Evolutionary conservation across 345 rosid species (phyloP).

Genomic region (Eucalyptus shirleyi): DNA sequence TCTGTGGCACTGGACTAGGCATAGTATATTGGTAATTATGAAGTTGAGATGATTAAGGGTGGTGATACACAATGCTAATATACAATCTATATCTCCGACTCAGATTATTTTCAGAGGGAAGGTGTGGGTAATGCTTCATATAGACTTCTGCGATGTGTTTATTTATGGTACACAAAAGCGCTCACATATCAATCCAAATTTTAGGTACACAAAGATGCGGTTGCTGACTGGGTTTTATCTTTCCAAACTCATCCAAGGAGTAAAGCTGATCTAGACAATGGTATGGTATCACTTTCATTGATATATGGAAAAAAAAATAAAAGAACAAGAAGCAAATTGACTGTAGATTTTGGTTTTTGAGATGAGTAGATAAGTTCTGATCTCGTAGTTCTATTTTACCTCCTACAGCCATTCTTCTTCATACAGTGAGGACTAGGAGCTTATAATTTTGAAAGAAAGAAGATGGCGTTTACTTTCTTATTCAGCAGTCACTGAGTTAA

Average conservation of each 20-base stretch:
- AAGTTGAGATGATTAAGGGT: not conserved
- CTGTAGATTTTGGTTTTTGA: not conserved
- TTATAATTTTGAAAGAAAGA: not conserved
- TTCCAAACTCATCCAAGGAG: conserved; percentile 51
- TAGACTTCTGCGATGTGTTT: not conserved
- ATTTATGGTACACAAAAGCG: not conserved
- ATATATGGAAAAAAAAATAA: not conserved
- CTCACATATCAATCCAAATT: not conserved
- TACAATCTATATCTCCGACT: not conserved
- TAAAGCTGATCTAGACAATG: conserved; percentile 26
- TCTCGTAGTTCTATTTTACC: not conserved
- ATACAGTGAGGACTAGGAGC: not conserved
- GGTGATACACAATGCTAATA: not conserved
- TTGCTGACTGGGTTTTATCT: conserved; percentile 71
- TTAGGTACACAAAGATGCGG: conserved; percentile 35
- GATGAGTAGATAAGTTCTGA: not conserved
- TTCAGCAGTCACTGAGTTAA: not conserved
- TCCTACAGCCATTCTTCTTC: not conserved
- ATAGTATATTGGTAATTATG: not conserved
- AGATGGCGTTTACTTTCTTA: not conserved
- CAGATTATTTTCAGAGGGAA: not conserved
- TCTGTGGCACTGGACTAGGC: not conserved
- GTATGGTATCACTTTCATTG: conserved; percentile 13
- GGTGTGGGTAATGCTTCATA: not conserved
- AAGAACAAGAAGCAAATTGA: not conserved